Evolutionary conservation across 2,329 filamentous ascomycete species (phyloP).

Genomic region (Elsinoe ampelina): DNA sequence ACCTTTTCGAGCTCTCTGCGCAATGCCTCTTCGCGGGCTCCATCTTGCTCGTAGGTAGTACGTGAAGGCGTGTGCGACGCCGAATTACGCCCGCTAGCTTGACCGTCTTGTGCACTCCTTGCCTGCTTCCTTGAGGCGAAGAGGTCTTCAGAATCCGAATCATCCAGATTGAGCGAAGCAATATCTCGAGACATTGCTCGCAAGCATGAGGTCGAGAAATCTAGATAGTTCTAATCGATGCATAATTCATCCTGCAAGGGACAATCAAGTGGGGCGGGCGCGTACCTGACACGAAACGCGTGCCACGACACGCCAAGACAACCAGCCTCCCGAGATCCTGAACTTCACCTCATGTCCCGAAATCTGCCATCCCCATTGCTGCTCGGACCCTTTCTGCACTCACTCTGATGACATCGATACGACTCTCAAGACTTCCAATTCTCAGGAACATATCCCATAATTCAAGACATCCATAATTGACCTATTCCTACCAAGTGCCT

Average conservation of each 20-base stretch:
- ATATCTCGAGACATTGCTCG: slow-evolving; percentile 20
- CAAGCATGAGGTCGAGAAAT: neutral
- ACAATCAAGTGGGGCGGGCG: neutral
- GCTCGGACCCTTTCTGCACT: neutral
- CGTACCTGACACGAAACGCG: neutral
- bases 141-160: slow-evolving; percentile 48
- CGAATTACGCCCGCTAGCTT: slow-evolving; percentile 28
- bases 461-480: neutral
- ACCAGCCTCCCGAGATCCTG: neutral
- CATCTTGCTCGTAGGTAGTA: slow-evolving; percentile 7
- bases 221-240: neutral
- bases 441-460: neutral
- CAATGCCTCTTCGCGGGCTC: slow-evolving; percentile 59
- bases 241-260: neutral
- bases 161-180: slow-evolving; percentile 38
- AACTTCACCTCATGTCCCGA: neutral
- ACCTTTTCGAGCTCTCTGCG: slow-evolving; percentile 74
- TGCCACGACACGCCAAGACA: neutral
- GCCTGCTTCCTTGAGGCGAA: slow-evolving; percentile 43
- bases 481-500: too few relatives aligned
- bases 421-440: neutral
- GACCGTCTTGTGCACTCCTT: slow-evolving; percentile 23
- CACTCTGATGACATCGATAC: neutral
- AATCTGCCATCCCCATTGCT: neutral
- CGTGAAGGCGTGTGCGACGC: slow-evolving; percentile 13